A percentile compares a stretch with the other conserved stretches of the same genome.
Conservation (phyloP, 2,329 filamentous ascomycete species). For the Arthrobotrys pseudoclavata region DNA sequence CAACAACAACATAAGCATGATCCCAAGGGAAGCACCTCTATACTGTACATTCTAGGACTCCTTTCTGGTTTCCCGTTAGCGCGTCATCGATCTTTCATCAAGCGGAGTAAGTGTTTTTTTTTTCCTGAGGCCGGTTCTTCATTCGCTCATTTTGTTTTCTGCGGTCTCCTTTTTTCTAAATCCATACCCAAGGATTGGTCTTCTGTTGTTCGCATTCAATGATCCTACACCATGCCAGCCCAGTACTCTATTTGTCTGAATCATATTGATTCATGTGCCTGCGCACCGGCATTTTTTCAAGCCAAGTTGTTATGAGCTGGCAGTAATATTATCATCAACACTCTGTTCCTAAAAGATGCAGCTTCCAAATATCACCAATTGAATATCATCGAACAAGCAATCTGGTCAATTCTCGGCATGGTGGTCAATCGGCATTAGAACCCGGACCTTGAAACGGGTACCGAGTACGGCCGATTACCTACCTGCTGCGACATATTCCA, state of each 20-base stretch:
- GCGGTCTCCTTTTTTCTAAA: neutral
- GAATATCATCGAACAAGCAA: slow-evolving; percentile 15
- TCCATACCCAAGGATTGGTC: slow-evolving; percentile 6
- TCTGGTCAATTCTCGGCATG: slow-evolving; percentile 15
- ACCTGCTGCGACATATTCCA: neutral
- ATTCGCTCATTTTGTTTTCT: neutral
- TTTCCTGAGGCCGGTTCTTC: neutral
- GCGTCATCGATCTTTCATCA: slow-evolving; percentile 14
- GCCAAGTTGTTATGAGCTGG: slow-evolving; percentile 24
- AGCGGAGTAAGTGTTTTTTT: slow-evolving; percentile 26
- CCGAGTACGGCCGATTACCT: slow-evolving; percentile 20
- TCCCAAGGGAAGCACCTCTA: neutral
- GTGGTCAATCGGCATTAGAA: slow-evolving; percentile 7
- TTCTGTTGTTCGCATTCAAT: slow-evolving; percentile 1
- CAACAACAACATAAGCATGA: slow-evolving; percentile 13
- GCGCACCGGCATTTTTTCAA: neutral
- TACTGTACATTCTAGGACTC: slow-evolving; percentile 23
- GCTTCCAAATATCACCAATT: slow-evolving; percentile 15
- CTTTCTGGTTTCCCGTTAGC: slow-evolving; percentile 13
- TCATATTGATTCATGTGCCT: slow-evolving; percentile 21
- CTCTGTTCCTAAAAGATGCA: slow-evolving; percentile 19
- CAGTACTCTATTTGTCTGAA: neutral
- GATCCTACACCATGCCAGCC: neutral
- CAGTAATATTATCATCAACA: slow-evolving; percentile 7
- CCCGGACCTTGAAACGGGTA: slow-evolving; percentile 13